Evolutionary conservation across 2,329 filamentous ascomycete species (phyloP).

Genomic region (Fusarium tuaranense): DNA sequence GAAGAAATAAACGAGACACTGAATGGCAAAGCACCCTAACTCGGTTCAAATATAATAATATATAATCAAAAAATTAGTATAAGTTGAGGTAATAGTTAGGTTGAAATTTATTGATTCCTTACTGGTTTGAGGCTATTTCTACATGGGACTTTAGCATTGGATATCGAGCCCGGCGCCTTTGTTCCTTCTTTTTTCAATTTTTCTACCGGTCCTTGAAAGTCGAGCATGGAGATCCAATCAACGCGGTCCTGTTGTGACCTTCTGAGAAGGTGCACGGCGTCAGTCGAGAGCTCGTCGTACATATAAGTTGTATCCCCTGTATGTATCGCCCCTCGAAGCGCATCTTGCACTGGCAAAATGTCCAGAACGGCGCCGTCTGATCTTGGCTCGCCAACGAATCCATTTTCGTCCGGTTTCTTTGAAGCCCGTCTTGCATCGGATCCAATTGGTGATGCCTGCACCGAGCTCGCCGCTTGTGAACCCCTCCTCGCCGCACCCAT

Average conservation of each 20-base stretch:
- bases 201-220: too few species aligned
- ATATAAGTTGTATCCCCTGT: background rate
- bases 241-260: background rate
- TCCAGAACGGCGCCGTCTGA: background rate
- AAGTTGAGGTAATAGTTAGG: background rate
- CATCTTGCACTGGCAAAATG: background rate
- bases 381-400: background rate
- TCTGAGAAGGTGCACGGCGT: background rate
- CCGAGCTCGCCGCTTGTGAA: background rate
- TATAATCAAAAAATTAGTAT: background rate
- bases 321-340: background rate
- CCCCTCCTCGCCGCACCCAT: background rate
- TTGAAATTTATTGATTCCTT: background rate
- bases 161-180: background rate
- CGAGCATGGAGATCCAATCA: background rate
- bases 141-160: background rate
- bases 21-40: accelerated
- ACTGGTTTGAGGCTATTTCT: background rate
- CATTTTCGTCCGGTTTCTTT: background rate
- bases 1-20: background rate
- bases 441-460: too few species aligned
- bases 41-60: background rate
- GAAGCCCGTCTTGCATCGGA: background rate
- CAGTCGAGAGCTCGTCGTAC: background rate
- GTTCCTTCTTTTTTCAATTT: too few species aligned